These are phyloP conservation scores for Darksidea phi DNA, from an alignment of 495 filamentous ascomycete species.

Conservation along the genomic window DNA sequence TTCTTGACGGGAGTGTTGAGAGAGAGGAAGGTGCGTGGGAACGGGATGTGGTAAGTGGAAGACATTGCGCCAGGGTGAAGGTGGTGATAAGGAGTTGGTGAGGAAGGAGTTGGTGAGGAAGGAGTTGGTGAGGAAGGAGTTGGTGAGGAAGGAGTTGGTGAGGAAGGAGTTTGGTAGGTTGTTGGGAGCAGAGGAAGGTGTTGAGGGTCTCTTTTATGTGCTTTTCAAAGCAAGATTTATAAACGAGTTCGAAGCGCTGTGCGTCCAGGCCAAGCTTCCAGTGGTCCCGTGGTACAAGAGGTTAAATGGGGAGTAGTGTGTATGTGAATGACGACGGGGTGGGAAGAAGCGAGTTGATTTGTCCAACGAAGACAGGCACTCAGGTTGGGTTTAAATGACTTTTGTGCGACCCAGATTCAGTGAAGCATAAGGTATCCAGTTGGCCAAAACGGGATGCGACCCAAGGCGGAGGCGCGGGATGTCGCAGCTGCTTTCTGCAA, in stretches of 20 bases:
- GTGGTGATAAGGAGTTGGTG: not conserved
- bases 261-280: conserved; percentile 9
- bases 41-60: conserved; percentile 30
- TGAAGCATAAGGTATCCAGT: not conserved
- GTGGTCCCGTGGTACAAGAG: conserved; percentile 24
- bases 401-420: not conserved
- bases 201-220: not conserved
- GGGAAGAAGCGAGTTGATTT: not conserved
- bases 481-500: conserved; percentile 9
- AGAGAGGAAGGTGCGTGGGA: conserved; percentile 29
- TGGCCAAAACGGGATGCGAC: not conserved
- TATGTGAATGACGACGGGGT: conserved; percentile 13
- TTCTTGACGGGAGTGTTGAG: conserved; percentile 19
- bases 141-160: not conserved
- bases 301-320: conserved; percentile 16
- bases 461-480: conserved; percentile 14
- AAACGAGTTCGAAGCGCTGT: not conserved
- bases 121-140: not conserved
- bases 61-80: conserved; percentile 15
- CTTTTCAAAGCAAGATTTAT: not conserved
- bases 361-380: not conserved
- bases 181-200: not conserved
- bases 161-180: not conserved
- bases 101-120: not conserved
- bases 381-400: not conserved